phyloP scores from a whole-genome alignment of 2,329 filamentous ascomycete species.

The Fusarium sp. region DNA sequence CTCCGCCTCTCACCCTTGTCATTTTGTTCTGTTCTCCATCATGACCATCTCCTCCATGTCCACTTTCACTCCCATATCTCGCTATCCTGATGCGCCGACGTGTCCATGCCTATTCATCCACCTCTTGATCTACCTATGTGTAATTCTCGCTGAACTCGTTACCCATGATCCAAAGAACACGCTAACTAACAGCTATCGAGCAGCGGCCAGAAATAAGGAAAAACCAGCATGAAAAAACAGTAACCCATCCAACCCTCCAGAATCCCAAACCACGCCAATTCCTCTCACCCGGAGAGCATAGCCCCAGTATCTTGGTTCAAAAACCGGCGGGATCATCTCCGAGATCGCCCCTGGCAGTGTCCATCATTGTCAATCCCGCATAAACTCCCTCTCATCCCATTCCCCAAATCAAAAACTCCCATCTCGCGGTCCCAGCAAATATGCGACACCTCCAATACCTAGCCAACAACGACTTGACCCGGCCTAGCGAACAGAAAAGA shows the following conservation, averaged over 20 bases:
- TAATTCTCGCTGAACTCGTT: neutral
- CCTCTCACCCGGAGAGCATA: neutral
- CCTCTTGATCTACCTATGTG: neutral
- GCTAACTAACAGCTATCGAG: neutral
- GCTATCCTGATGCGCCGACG: neutral
- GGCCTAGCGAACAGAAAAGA: neutral
- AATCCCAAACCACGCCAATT: neutral
- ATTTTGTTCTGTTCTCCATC: neutral
- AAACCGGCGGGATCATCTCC: too few relatives aligned
- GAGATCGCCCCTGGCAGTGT: neutral
- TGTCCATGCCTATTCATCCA: neutral
- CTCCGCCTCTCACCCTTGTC: neutral
- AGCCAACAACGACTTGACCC: neutral
- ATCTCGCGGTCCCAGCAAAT: neutral
- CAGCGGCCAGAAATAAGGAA: neutral
- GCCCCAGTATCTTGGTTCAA: neutral
- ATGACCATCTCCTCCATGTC: neutral
- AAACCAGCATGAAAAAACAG: neutral
- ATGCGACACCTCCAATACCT: neutral
- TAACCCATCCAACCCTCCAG: neutral
- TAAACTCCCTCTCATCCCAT: neutral
- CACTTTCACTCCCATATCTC: neutral
- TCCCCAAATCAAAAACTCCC: neutral
- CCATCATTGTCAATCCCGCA: neutral
- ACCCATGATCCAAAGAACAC: neutral